Conservation (phyloP, 2,329 filamentous ascomycete genomes). For the Talaromyces marneffei region DNA sequence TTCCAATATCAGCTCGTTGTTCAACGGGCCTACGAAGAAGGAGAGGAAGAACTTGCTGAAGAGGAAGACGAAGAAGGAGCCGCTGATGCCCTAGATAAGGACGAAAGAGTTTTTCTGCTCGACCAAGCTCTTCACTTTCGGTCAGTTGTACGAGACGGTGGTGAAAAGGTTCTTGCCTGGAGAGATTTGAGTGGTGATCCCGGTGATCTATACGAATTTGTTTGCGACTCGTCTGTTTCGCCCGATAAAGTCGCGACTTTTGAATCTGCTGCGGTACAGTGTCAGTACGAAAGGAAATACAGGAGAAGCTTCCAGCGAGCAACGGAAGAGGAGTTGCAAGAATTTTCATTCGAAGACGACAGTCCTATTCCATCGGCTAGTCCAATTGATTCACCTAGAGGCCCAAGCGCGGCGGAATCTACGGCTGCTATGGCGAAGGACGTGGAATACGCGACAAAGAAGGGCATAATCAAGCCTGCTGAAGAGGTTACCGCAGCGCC, state of each 20-base stretch:
- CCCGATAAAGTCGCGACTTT: conserved; percentile 71
- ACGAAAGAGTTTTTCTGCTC: conserved; percentile 97
- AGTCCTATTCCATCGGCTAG: conserved; percentile 56
- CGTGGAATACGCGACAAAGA: conserved; percentile 37
- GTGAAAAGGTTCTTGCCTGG: conserved; percentile 88
- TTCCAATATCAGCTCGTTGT: conserved; percentile 97
- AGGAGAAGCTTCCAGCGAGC: conserved; percentile 72
- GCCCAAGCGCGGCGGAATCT: conserved; percentile 37
- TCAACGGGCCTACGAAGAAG: conserved; percentile 94
- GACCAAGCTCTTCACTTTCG: conserved; percentile 86
- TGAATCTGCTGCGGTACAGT: conserved; percentile 76
- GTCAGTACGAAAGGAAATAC: conserved; percentile 97
- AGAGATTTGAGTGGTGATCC: conserved; percentile 87
- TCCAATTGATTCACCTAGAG: conserved; percentile 44
- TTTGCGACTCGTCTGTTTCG: conserved; percentile 72
- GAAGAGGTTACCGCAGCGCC: conserved; percentile 54
- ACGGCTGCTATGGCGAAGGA: conserved; percentile 42
- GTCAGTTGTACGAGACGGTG: conserved; percentile 70
- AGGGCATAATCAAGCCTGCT: conserved; percentile 34
- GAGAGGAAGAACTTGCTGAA: conserved; percentile 87
- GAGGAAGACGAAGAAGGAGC: conserved; percentile 80
- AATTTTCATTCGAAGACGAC: conserved; percentile 71
- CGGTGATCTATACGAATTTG: conserved; percentile 95
- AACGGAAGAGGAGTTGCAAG: conserved; percentile 69
- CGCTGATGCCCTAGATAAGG: conserved; percentile 76